phyloP scores from a whole-genome alignment of 2,329 filamentous ascomycete genomes.

The Erysiphe neolycopersici region DNA sequence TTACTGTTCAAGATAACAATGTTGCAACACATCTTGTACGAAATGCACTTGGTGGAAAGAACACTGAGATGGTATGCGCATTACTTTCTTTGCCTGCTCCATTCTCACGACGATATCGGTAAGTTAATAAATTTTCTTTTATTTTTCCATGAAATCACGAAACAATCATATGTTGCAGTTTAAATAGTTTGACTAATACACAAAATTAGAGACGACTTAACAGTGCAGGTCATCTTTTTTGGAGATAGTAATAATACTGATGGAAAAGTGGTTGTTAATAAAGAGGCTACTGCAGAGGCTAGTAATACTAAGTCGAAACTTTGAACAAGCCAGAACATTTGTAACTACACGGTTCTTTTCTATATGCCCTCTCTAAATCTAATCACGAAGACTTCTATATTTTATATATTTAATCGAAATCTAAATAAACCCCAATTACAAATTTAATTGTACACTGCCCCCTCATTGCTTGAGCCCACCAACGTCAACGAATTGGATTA shows the following conservation, averaged over 20 bases:
- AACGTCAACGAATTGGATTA: too few species aligned
- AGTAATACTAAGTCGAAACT: conserved; percentile 11
- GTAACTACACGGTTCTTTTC: too few species aligned
- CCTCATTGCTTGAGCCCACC: too few species aligned
- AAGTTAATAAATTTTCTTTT: conserved; percentile 12
- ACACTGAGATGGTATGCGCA: conserved; percentile 80
- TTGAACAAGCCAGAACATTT: too few species aligned
- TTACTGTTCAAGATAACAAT: conserved; percentile 85
- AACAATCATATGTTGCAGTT: too few species aligned
- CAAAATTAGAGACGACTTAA: conserved; percentile 54
- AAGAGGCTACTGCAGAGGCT: conserved; percentile 46
- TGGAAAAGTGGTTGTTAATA: conserved; percentile 58
- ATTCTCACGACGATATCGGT: conserved; percentile 78
- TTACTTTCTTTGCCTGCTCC: conserved; percentile 76
- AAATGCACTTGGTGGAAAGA: conserved; percentile 80
- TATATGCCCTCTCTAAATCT: too few species aligned
- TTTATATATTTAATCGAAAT: too few species aligned
- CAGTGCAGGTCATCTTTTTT: conserved; percentile 97
- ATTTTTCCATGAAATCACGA: too few species aligned
- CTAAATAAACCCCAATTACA: too few species aligned
- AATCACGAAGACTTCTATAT: too few species aligned
- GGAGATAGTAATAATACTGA: conserved; percentile 44
- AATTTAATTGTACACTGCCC: too few species aligned
- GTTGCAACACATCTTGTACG: conserved; percentile 85
- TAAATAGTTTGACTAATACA: neutral